phyloP scores from a whole-genome alignment of 139 green algal species.

The Chlorella sp. region DNA sequence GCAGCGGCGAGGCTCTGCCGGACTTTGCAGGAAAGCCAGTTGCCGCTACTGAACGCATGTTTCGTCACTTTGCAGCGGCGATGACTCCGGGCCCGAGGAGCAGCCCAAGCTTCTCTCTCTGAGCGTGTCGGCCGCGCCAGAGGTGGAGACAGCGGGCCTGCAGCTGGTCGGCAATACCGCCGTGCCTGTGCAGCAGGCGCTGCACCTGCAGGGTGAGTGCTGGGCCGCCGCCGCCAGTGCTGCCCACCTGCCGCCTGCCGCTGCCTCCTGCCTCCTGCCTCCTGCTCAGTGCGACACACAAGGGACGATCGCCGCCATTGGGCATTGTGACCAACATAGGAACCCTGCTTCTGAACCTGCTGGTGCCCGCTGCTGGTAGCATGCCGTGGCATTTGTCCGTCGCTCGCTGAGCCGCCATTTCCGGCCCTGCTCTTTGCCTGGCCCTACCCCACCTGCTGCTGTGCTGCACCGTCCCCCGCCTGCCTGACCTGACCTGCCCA shows the following conservation, averaged over 20 bases:
- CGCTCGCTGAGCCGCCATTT: background rate
- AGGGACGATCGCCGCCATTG: no score
- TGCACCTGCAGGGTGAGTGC: slow-evolving; percentile 54
- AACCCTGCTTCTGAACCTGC: background rate
- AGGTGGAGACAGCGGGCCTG: slow-evolving; percentile 71
- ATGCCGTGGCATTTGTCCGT: no score
- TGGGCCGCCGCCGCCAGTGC: background rate
- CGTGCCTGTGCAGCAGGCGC: slow-evolving; percentile 31
- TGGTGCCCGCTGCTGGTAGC: no score
- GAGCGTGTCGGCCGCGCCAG: slow-evolving; percentile 11
- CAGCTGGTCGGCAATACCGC: slow-evolving; percentile 59
- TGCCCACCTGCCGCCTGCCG: background rate
- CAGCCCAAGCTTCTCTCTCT: background rate
- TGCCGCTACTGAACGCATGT: no score
- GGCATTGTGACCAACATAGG: no score
- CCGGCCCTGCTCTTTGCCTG: background rate
- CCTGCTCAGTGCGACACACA: no score
- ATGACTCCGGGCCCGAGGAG: background rate
- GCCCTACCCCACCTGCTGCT: background rate
- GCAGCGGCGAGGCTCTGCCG: no score
- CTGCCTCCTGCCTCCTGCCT: background rate
- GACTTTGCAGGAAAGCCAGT: no score
- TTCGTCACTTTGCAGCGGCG: background rate
- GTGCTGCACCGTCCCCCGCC: background rate
- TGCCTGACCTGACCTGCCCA: background rate